Percentiles rank a stretch among this genome's conserved stretches.
phyloP scores from a whole-genome alignment of 106 monocot genomes.

The Xerophyta viscosa region DNA sequence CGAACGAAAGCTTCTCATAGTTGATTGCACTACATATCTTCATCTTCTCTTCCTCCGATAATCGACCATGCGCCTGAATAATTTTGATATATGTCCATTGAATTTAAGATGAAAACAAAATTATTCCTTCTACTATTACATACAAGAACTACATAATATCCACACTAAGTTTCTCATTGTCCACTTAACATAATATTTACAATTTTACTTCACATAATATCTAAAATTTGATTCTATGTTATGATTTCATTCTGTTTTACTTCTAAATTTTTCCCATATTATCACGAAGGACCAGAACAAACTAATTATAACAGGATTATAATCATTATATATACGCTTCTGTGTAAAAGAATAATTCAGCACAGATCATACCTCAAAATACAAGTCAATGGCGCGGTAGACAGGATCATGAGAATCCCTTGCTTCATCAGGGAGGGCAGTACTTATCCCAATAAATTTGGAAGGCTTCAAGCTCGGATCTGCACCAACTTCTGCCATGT shows the following conservation, averaged over 20 bases:
- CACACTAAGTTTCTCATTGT: too few relatives aligned
- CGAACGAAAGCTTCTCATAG: conserved; percentile 74
- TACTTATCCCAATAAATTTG: conserved; percentile 42
- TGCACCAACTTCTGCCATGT: conserved; percentile 89
- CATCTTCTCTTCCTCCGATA: conserved; percentile 80
- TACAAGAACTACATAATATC: not conserved
- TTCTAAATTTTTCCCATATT: too few relatives aligned
- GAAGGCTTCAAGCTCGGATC: conserved; percentile 60
- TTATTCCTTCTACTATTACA: too few relatives aligned
- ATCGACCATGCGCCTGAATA: conserved; percentile 46
- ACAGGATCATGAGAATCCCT: conserved; percentile 68
- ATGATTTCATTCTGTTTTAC: not conserved
- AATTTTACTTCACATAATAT: too few relatives aligned
- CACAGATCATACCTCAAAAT: conserved; percentile 61
- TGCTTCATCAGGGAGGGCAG: conserved; percentile 54
- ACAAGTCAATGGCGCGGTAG: conserved; percentile 79
- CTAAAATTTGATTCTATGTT: too few relatives aligned
- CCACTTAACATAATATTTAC: too few relatives aligned
- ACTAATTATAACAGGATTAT: too few relatives aligned
- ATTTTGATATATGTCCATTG: not conserved
- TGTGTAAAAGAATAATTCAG: too few relatives aligned
- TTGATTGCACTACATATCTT: conserved; percentile 67
- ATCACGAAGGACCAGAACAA: too few relatives aligned
- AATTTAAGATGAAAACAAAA: not conserved
- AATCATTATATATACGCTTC: too few relatives aligned